Evolutionary conservation across 2,329 filamentous ascomycete genomes (phyloP), one percentile per base, ranked within the genome.

Genomic region (Sphaerostilbella broomeana): DNA sequence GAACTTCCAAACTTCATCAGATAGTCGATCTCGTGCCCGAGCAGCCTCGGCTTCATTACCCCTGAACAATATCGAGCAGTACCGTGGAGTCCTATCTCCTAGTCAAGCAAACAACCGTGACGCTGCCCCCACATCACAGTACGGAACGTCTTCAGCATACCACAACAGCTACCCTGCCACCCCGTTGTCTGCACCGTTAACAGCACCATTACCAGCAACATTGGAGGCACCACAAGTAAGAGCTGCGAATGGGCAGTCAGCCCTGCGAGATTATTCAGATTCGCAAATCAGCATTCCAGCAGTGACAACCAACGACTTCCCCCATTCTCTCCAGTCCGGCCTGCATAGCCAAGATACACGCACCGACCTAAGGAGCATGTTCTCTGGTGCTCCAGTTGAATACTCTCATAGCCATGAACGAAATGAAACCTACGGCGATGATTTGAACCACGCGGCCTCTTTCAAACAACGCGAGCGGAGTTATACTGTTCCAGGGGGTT

Each of bases 201-300:
- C 69, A 3, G 40, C 46, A 0, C 43, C 42, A 11, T 12, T 25
- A 20, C 12, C 31, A 20, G 34, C 40, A 31, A 34, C 41, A 13
- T 26, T 44, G 38, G 42, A 38, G n/a, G 30, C 19, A 4, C 32
- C 42, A 20, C 42, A 24, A 12, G 12, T 28, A 16, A 48, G 48
- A 33, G 22, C 48, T 1, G 47, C 51, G 5, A 42, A 37, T 38
- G 54, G 59, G 35, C 52, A 60, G 42, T 44, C 57, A 44, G 51
- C 55, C 10, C 57, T 61, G 20, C 58, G 57, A 15, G 70, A 75
- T 38, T 75, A 74, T 52, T 65, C 66, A 10, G 68, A 73, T 51
- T 64, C 72, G 3, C 73, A 76, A 50, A 63, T 77, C 60, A 73
- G 68, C 49, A 70, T 73, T 2, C 72, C 72, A 1, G 73, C 75